Evolutionary conservation across 108 stramenopile species (phyloP), one percentile per base, ranked within the genome.

Genomic region (Epipyxis sp.): DNA sequence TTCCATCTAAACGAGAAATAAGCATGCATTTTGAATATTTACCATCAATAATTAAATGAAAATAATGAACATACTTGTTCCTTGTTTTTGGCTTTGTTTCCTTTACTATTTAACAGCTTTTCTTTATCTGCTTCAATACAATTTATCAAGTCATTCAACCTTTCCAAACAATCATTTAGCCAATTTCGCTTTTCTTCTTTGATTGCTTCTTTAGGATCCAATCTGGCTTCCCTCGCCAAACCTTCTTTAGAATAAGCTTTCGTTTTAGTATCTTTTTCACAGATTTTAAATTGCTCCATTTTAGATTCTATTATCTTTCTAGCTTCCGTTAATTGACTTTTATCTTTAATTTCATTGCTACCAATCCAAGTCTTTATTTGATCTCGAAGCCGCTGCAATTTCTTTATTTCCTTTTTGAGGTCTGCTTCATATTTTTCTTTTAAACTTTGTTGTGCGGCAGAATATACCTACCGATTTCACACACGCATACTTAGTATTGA

Each of bases 371-470:
- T 93, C 82, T 99, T 99, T 86, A 99, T 95, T 79, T 97, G 95
- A 80, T 99, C 98, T 37, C 98, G 90, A 54, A 94, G 86, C 68
- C 83, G 89, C 87, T 99, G 98, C 37, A 99, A 87, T 80, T 98
- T 98, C 85, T 98, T 98, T 77, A 99, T 97, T 88, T 98, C 98
- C 80, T 98, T 98, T 81, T 99, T 99, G 76, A 99, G 88, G 81
- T 98, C 97, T 61, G 88, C 87, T 84, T 99, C 97, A 77, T 95
- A 95, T 88, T 97, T 97, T 82, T 97, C 97, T 76, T 97, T 96
- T 81, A 95, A 95, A 78, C 91, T 94, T 80, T 97, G 96, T 79
- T 94, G 90, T 65, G 91, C 92, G 13, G 96, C 95, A 1, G 88
- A 81, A 83, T 97, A 96, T 10, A 96, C 97, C n/a, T n/a, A n/a